Evolutionary conservation across 805 yeast genomes (phyloP).

Genomic region (Wickerhamiella parazyma): DNA sequence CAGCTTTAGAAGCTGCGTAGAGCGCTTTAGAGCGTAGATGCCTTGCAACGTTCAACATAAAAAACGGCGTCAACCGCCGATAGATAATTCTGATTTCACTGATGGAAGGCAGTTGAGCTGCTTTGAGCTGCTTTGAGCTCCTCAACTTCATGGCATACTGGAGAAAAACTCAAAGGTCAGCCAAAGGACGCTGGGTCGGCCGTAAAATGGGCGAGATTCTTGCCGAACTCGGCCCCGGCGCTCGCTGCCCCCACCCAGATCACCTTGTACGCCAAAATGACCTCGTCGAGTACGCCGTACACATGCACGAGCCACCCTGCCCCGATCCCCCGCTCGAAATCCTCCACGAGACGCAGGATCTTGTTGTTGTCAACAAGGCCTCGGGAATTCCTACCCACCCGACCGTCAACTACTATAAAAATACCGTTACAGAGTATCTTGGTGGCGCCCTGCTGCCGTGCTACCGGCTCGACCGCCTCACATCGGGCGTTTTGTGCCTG

Average conservation of each 20-base stretch:
- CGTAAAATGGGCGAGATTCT: constrained; percentile 10
- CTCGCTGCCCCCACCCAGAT: constrained; percentile 12
- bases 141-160: too few relatives aligned
- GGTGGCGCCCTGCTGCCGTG: constrained; percentile 18
- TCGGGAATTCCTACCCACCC: constrained; percentile 94
- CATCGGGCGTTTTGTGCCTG: constrained; percentile 20
- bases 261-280: constrained; percentile 61
- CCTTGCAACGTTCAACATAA: background rate
- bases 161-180: constrained; percentile 13
- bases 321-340: constrained; percentile 39
- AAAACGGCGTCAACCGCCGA: constrained; percentile 9
- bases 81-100: constrained; percentile 2
- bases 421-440: constrained; percentile 26
- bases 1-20: too few relatives aligned
- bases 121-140: too few relatives aligned
- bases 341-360: constrained; percentile 52
- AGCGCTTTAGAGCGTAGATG: constrained; percentile 10
- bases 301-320: constrained; percentile 85
- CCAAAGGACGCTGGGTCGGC: constrained; percentile 22
- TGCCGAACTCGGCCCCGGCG: constrained; percentile 15
- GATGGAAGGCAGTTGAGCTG: too few relatives aligned
- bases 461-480: constrained; percentile 20
- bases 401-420: constrained; percentile 65
- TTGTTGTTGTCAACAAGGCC: constrained; percentile 80
- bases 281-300: constrained; percentile 60